A percentile compares a stretch with the other conserved stretches of the same genome.
Evolutionary conservation across 805 yeast species (phyloP).

Genomic region (Metschnikowia koreensis): DNA sequence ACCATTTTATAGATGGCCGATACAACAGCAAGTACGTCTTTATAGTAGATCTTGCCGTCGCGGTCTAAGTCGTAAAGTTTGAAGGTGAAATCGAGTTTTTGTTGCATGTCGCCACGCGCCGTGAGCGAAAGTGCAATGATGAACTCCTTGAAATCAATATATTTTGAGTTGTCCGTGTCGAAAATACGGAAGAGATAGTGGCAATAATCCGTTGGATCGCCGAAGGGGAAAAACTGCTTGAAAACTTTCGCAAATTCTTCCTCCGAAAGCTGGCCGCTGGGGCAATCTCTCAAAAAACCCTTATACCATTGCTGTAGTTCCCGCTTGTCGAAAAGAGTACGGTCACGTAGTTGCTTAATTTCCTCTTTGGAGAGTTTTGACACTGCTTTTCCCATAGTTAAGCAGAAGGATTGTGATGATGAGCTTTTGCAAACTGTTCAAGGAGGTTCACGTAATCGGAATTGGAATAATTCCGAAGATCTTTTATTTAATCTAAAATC

Average conservation of each 20-base stretch:
- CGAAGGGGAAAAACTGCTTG: constrained; percentile 97
- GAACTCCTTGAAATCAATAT: constrained; percentile 88
- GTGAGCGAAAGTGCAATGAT: constrained; percentile 84
- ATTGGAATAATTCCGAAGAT: no score
- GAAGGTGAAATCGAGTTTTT: constrained; percentile 87
- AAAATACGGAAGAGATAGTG: constrained; percentile 85
- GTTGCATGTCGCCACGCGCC: constrained; percentile 79
- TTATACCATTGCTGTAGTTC: constrained; percentile 99
- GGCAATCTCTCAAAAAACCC: constrained; percentile 92
- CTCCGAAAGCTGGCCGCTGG: constrained; percentile 80
- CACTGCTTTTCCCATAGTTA: constrained; percentile 86
- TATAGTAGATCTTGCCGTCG: constrained; percentile 71
- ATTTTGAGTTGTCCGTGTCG: constrained; percentile 76
- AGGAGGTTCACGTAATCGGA: background rate
- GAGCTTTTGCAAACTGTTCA: background rate
- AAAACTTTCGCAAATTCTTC: constrained; percentile 89
- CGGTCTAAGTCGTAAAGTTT: constrained; percentile 79
- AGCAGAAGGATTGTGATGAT: background rate
- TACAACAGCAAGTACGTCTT: constrained; percentile 78
- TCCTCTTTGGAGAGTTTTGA: constrained; percentile 92
- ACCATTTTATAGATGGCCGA: constrained; percentile 90
- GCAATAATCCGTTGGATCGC: constrained; percentile 91
- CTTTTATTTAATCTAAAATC: no score
- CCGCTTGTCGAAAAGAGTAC: constrained; percentile 88
- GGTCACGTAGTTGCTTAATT: constrained; percentile 71